phyloP scores from a whole-genome alignment of 1,284 basidiomycete species.

The Leccinum solheimii region DNA sequence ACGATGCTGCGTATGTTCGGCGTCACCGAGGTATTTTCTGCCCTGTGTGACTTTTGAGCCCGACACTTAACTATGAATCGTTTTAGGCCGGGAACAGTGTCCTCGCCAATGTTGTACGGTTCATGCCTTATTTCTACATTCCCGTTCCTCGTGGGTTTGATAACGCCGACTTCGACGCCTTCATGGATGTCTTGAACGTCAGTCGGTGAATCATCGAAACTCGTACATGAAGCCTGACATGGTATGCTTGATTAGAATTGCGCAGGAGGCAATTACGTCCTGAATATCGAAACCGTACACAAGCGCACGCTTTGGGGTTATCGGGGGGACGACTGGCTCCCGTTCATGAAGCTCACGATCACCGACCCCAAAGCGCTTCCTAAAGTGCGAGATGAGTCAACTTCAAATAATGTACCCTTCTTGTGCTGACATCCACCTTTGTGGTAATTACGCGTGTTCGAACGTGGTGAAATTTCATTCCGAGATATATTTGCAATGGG shows the following conservation, averaged over 20 bases:
- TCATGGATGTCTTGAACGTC: constrained; percentile 79
- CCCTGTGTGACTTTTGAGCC: neutral
- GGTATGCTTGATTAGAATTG: constrained; percentile 29
- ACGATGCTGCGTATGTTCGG: constrained; percentile 80
- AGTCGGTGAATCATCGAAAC: constrained; percentile 31
- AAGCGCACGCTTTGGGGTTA: constrained; percentile 87
- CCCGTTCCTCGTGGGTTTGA: constrained; percentile 82
- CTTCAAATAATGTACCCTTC: neutral
- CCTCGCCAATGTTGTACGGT: constrained; percentile 76
- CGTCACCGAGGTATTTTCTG: constrained; percentile 68
- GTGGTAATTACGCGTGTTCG: constrained; percentile 71
- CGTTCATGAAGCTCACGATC: constrained; percentile 84
- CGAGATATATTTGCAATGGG: constrained; percentile 60
- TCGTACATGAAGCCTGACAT: constrained; percentile 4
- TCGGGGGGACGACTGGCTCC: constrained; percentile 71
- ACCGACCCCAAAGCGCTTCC: constrained; percentile 74
- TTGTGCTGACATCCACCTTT: constrained; percentile 23
- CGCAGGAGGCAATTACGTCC: constrained; percentile 43
- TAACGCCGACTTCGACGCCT: constrained; percentile 62
- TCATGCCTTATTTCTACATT: constrained; percentile 90
- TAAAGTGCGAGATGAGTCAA: constrained; percentile 85
- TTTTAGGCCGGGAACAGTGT: constrained; percentile 82
- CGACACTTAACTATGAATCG: constrained; percentile 8
- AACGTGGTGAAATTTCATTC: constrained; percentile 78
- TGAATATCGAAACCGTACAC: constrained; percentile 60